phyloP scores from a whole-genome alignment of 305 asterid genomes.

The Fraxinus dipetala region DNA sequence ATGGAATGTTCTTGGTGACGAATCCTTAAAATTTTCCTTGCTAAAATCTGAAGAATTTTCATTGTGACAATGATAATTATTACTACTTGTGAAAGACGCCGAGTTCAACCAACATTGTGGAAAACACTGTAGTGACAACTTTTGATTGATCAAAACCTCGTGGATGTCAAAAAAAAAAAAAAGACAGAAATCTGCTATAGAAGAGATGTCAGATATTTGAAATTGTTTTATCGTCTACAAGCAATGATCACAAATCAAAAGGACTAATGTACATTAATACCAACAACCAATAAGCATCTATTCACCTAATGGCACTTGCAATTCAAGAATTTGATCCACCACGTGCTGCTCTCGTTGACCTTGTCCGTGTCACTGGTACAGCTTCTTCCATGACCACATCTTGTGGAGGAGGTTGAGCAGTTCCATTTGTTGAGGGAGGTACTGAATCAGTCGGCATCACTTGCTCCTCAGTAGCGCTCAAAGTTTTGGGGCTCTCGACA shows the following conservation, averaged over 20 bases:
- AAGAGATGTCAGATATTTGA: neutral
- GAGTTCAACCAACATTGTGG: neutral
- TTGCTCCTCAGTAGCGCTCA: constrained; percentile 35
- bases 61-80: neutral
- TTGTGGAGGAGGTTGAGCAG: constrained; percentile 28
- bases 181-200: neutral
- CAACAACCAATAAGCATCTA: constrained; percentile 21
- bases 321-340: constrained; percentile 21
- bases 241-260: constrained; percentile 12
- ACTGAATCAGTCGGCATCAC: constrained; percentile 42
- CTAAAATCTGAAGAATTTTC: neutral
- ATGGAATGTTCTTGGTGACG: neutral
- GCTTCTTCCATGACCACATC: constrained; percentile 47
- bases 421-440: constrained; percentile 34
- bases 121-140: neutral
- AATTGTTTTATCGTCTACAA: neutral
- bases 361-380: constrained; percentile 55
- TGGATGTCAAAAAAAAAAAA: neutral
- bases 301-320: constrained; percentile 25
- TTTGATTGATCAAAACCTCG: neutral
- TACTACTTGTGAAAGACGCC: neutral
- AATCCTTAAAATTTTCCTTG: neutral
- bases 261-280: constrained; percentile 20
- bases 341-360: constrained; percentile 47
- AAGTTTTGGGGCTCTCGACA: constrained; percentile 31